Conservation (phyloP, 169 alveolate species). For the Toxoplasma gondii region DNA sequence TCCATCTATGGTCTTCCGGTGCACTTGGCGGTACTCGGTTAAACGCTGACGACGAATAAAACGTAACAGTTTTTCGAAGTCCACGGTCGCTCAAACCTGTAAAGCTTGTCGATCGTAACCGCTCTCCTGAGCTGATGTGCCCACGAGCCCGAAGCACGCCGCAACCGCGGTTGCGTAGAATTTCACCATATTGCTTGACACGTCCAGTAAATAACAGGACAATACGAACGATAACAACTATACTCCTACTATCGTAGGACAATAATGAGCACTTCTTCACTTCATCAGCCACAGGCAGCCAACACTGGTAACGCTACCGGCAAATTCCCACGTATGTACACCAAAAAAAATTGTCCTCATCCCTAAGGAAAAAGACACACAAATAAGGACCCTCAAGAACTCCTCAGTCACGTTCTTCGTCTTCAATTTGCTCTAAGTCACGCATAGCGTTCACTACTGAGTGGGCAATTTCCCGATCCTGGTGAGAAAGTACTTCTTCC, state of each 20-base stretch:
- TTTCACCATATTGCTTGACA: background rate
- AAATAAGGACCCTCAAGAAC: background rate
- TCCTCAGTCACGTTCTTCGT: background rate
- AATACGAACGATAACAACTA: background rate
- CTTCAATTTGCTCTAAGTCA: constrained; percentile 49
- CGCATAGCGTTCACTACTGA: constrained; percentile 26
- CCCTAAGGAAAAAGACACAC: background rate
- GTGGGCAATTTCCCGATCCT: constrained; percentile 34
- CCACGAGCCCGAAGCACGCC: background rate
- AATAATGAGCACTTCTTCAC: background rate
- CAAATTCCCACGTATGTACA: background rate
- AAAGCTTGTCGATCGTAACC: constrained; percentile 65
- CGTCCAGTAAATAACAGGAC: background rate
- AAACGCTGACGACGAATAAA: constrained; percentile 76
- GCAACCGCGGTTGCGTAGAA: background rate
- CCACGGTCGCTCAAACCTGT: background rate
- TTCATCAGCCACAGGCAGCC: background rate
- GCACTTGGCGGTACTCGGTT: constrained; percentile 90
- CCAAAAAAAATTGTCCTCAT: background rate
- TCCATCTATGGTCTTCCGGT: constrained; percentile 90
- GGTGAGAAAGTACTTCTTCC: background rate
- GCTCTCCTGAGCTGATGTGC: constrained; percentile 45
- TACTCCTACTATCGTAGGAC: background rate
- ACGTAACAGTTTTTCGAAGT: background rate
- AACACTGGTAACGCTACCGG: background rate